Conservation (phyloP, 1,284 basidiomycete species). For the Trichosporon ovoides region DNA sequence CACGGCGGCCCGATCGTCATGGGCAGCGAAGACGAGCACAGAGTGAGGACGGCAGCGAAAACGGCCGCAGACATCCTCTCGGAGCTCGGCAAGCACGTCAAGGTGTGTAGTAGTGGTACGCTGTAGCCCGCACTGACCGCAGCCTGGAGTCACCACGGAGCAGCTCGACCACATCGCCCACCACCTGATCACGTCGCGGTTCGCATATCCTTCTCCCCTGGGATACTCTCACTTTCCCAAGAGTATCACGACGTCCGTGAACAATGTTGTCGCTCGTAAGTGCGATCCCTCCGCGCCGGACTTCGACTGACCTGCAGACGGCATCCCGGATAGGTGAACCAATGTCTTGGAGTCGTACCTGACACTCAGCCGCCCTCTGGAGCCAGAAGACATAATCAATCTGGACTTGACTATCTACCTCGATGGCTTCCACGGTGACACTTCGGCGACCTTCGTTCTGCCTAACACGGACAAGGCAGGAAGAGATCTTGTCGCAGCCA, state of each 20-base stretch:
- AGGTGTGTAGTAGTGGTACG: conserved; percentile 50
- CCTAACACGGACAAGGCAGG: conserved; percentile 68
- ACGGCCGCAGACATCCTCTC: conserved; percentile 61
- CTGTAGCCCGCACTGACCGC: conserved; percentile 24
- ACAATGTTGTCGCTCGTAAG: conserved; percentile 59
- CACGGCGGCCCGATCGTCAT: conserved; percentile 52
- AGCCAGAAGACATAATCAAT: conserved; percentile 76
- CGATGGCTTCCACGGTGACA: conserved; percentile 78
- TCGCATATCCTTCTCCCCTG: conserved; percentile 85
- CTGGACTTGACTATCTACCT: conserved; percentile 76
- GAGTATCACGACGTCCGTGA: conserved; percentile 74
- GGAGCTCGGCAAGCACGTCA: conserved; percentile 57
- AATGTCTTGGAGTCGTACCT: background rate
- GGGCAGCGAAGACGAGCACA: conserved; percentile 57
- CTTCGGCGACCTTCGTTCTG: conserved; percentile 71
- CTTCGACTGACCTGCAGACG: conserved; percentile 53
- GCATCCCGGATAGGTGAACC: conserved; percentile 75
- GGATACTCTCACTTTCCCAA: conserved; percentile 75
- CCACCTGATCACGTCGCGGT: conserved; percentile 59
- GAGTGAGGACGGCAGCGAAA: conserved; percentile 57
- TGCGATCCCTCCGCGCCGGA: background rate
- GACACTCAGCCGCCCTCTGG: conserved; percentile 61
- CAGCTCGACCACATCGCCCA: conserved; percentile 67
- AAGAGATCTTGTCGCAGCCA: conserved; percentile 58
- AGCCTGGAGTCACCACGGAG: conserved; percentile 72